Evolutionary conservation across 768 basidiomycete genomes (phyloP).

Genomic region (Leccinum incarnatum): DNA sequence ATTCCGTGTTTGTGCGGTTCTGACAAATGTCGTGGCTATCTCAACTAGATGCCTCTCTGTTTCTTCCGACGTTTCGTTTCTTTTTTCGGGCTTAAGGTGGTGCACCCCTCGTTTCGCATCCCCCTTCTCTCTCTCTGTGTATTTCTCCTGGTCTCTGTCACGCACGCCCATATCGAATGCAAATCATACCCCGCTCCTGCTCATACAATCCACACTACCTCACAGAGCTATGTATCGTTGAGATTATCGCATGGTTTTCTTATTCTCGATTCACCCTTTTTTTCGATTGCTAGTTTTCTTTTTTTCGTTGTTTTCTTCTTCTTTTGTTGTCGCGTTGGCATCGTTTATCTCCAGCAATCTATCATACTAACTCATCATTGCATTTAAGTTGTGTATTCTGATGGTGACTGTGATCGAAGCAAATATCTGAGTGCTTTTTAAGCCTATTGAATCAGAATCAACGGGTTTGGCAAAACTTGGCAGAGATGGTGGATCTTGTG

Average conservation of each 20-base stretch:
- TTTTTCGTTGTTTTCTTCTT: neutral
- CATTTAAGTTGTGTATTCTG: neutral
- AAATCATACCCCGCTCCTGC: slow-evolving; percentile 21
- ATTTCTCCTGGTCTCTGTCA: slow-evolving; percentile 5
- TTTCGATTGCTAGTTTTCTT: neutral
- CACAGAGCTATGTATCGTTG: slow-evolving; percentile 33
- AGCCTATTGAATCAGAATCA: too few relatives aligned
- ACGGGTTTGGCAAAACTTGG: too few relatives aligned
- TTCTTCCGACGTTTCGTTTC: neutral
- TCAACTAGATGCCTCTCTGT: slow-evolving; percentile 64
- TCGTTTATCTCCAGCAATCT: slow-evolving; percentile 16
- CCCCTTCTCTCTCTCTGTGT: neutral
- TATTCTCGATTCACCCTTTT: neutral
- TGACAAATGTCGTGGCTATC: slow-evolving; percentile 87
- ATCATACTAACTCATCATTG: slow-evolving; percentile 8
- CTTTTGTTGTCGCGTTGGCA: slow-evolving; percentile 5
- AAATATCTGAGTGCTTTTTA: too few relatives aligned
- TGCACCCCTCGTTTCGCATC: neutral
- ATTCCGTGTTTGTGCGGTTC: slow-evolving; percentile 92
- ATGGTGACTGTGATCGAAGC: neutral
- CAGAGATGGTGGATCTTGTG: too few relatives aligned
- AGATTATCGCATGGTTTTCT: slow-evolving; percentile 24
- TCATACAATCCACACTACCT: slow-evolving; percentile 10
- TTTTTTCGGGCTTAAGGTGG: neutral
- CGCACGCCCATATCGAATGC: slow-evolving; percentile 11